Evolutionary conservation across 2,329 filamentous ascomycete species (phyloP).

Genomic region (Pseudogymnoascus sp.): DNA sequence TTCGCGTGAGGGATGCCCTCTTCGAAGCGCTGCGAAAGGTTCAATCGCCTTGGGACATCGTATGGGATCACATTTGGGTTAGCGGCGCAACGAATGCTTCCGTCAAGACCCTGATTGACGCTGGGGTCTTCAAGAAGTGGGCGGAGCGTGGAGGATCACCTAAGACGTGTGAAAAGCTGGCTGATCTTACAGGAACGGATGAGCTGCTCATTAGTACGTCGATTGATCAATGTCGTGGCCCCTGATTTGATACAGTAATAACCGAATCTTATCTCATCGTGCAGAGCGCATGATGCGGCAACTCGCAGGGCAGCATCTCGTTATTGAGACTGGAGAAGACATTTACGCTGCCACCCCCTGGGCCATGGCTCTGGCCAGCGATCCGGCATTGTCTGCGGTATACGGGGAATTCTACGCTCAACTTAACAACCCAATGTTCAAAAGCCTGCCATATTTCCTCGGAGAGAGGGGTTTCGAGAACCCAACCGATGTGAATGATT

Average conservation of each 20-base stretch:
- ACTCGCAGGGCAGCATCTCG: conserved; percentile 29
- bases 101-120: conserved; percentile 32
- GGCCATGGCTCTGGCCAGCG: conserved; percentile 24
- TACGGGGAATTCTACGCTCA: conserved; percentile 30
- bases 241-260: conserved; percentile 16
- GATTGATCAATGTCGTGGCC: background rate
- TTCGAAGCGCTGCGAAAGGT: conserved; percentile 26
- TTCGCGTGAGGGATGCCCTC: conserved; percentile 28
- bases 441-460: conserved; percentile 27
- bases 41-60: conserved; percentile 33
- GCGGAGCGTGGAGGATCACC: conserved; percentile 24
- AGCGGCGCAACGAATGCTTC: conserved; percentile 27
- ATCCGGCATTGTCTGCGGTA: conserved; percentile 24
- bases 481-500: conserved; percentile 27
- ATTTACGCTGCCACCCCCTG: conserved; percentile 30
- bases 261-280: background rate
- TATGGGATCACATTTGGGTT: conserved; percentile 32
- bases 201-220: conserved; percentile 27
- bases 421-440: conserved; percentile 28
- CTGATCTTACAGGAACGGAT: conserved; percentile 29
- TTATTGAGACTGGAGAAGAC: conserved; percentile 29
- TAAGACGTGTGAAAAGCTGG: conserved; percentile 27
- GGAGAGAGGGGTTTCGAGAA: conserved; percentile 29
- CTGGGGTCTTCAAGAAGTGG: conserved; percentile 32
- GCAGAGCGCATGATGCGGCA: conserved; percentile 28